Percentiles rank a stretch among this genome's conserved stretches.
Conservation (phyloP, 1,284 basidiomycete species). For the Tilletia indica region DNA sequence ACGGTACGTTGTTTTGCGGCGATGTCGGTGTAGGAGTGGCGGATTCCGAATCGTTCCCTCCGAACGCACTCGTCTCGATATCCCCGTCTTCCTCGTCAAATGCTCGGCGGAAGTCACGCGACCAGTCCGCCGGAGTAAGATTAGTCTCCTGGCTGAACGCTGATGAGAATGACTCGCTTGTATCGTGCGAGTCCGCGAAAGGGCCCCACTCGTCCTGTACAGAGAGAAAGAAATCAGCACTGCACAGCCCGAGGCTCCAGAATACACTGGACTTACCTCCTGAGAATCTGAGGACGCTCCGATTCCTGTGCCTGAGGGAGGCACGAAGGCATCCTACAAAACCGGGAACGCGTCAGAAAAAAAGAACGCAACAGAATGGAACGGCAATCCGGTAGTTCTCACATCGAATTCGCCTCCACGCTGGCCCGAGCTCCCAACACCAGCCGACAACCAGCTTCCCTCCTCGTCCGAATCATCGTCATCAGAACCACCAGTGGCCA, state of each 20-base stretch:
- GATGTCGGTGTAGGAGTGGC: slow-evolving; percentile 27
- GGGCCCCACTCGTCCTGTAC: slow-evolving; percentile 53
- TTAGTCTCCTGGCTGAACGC: slow-evolving; percentile 35
- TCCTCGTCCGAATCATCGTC: slow-evolving; percentile 53
- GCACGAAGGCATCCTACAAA: slow-evolving; percentile 30
- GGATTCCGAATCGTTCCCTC: slow-evolving; percentile 22
- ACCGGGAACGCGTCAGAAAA: neutral
- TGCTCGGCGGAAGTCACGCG: slow-evolving; percentile 35
- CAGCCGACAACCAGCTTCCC: slow-evolving; percentile 40
- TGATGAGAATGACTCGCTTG: slow-evolving; percentile 21
- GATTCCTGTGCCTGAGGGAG: slow-evolving; percentile 12
- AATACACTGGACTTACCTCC: neutral
- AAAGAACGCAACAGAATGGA: neutral
- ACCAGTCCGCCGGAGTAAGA: slow-evolving; percentile 53
- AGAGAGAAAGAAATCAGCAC: slow-evolving; percentile 29
- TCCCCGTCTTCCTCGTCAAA: slow-evolving; percentile 39
- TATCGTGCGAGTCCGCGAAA: slow-evolving; percentile 41
- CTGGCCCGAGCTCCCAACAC: slow-evolving; percentile 27
- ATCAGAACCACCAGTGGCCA: slow-evolving; percentile 39
- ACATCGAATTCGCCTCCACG: slow-evolving; percentile 38
- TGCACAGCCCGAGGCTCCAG: neutral
- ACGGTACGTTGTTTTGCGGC: slow-evolving; percentile 28
- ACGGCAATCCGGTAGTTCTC: neutral
- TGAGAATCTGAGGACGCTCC: slow-evolving; percentile 1
- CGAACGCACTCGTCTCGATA: slow-evolving; percentile 2